A percentile compares a stretch with the other conserved stretches of the same genome.
Conservation (phyloP, 1,284 basidiomycete genomes). For the Phellopilus nigrolimitatus region DNA sequence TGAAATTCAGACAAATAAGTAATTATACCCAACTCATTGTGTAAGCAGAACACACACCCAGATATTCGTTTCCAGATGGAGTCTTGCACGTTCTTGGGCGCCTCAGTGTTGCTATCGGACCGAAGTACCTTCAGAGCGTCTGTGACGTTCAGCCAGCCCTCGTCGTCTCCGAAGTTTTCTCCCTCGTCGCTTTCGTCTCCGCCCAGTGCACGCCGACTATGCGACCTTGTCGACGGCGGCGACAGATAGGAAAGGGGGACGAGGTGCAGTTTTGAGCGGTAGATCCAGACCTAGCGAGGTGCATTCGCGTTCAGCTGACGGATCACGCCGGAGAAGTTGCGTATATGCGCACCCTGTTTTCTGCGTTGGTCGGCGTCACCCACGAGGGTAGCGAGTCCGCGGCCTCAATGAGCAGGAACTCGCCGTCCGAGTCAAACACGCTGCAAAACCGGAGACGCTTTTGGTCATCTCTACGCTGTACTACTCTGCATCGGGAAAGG, state of each 20-base stretch:
- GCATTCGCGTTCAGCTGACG: conserved; percentile 27
- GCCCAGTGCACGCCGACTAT: conserved; percentile 34
- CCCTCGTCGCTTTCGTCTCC: conserved; percentile 50
- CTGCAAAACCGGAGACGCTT: conserved; percentile 34
- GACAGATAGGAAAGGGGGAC: conserved; percentile 76
- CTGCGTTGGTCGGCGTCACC: conserved; percentile 87
- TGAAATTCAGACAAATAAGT: conserved; percentile 21
- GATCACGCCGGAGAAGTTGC: conserved; percentile 25
- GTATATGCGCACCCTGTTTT: conserved; percentile 67
- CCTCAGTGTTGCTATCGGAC: conserved; percentile 50
- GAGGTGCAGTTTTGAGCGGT: conserved; percentile 77
- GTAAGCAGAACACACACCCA: conserved; percentile 39
- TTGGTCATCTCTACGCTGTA: conserved; percentile 17
- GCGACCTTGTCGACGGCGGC: conserved; percentile 50
- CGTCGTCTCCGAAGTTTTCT: conserved; percentile 33
- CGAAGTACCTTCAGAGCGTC: conserved; percentile 69
- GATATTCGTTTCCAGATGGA: conserved; percentile 65
- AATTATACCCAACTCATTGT: conserved; percentile 6
- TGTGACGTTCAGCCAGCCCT: conserved; percentile 50
- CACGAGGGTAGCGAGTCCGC: conserved; percentile 87
- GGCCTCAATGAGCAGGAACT: conserved; percentile 95
- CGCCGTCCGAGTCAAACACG: conserved; percentile 87
- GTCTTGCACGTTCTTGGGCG: conserved; percentile 54
- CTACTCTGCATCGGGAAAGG: conserved; percentile 10
- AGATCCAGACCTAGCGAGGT: conserved; percentile 79